These are phyloP conservation scores for Kluyveromyces siamensis DNA, from an alignment of 805 yeast species.

Conservation along the genomic window DNA sequence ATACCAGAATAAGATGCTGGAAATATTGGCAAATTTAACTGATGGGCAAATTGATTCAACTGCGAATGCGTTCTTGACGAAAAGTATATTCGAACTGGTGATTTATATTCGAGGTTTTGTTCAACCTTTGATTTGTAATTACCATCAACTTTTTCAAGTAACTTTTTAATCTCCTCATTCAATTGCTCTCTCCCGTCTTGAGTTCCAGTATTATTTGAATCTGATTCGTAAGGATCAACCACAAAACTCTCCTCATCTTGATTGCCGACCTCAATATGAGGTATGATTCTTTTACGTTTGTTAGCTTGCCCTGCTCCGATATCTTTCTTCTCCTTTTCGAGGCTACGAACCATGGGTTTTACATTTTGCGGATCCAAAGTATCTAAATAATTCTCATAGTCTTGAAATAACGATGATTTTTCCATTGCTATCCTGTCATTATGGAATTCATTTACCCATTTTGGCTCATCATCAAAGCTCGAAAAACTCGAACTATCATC, in stretches of 20 bases:
- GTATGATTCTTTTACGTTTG: conserved; percentile 13
- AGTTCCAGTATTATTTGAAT: conserved; percentile 14
- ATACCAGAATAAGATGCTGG: conserved; percentile 45
- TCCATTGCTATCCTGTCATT: conserved; percentile 20
- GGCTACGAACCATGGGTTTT: conserved; percentile 1
- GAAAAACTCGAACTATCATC: conserved; percentile 28
- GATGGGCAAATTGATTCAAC: conserved; percentile 68
- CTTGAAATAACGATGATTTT: conserved; percentile 16
- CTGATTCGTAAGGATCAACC: conserved; percentile 14
- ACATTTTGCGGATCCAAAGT: conserved; percentile 12
- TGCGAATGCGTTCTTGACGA: conserved; percentile 92
- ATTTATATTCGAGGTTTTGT: conserved; percentile 13
- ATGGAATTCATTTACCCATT: conserved; percentile 49
- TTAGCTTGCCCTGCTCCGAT: conserved; percentile 6
- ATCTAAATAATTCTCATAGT: conserved; percentile 31
- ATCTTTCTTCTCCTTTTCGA: conserved; percentile 2
- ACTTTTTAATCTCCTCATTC: conserved; percentile 37
- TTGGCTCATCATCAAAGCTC: conserved; percentile 49
- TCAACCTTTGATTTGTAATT: conserved; percentile 12
- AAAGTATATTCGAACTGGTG: conserved; percentile 47
- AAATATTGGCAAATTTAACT: conserved; percentile 51
- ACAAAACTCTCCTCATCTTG: conserved; percentile 13
- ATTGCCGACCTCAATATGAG: conserved; percentile 23
- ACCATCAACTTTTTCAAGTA: conserved; percentile 36
- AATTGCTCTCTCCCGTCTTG: conserved; percentile 24